These are phyloP conservation scores for Ploettnerulaceae sp. DNA, from an alignment of 2,329 filamentous ascomycete species.

Conservation along the genomic window DNA sequence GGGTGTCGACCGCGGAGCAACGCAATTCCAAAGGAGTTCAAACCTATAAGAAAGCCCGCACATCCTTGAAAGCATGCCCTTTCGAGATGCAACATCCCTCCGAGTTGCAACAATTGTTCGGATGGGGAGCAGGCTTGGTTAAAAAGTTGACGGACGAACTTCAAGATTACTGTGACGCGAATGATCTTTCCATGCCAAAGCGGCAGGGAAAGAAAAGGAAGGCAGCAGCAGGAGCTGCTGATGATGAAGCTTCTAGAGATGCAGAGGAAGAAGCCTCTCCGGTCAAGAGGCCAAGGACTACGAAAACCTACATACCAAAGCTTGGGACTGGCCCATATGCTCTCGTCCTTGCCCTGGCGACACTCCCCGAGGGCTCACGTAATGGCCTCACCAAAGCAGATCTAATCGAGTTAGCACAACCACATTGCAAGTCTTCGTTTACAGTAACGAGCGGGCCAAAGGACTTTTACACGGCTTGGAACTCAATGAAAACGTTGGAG, in stretches of 20 bases:
- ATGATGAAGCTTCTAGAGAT: conserved; percentile 7
- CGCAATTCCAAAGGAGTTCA: conserved; percentile 64
- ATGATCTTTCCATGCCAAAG: conserved; percentile 64
- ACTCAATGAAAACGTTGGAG: conserved; percentile 71
- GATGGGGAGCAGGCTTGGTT: conserved; percentile 68
- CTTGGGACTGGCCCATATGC: conserved; percentile 72
- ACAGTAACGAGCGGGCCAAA: conserved; percentile 60
- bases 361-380: conserved; percentile 48
- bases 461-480: conserved; percentile 76
- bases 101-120: conserved; percentile 66
- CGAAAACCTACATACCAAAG: conserved; percentile 66
- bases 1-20: conserved; percentile 65
- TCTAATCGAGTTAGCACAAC: conserved; percentile 64
- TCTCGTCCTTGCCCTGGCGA: conserved; percentile 61
- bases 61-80: conserved; percentile 72
- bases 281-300: conserved; percentile 53
- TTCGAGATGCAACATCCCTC: conserved; percentile 60
- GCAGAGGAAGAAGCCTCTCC: conserved; percentile 17
- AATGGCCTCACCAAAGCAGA: conserved; percentile 62
- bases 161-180: conserved; percentile 56
- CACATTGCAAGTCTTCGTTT: conserved; percentile 69
- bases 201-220: conserved; percentile 36
- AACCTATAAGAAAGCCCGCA: conserved; percentile 72
- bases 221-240: not conserved
- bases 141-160: conserved; percentile 60